Percentiles rank a stretch among this genome's conserved stretches.
Evolutionary conservation across 139 green algal species (phyloP).

Genomic region (Closterium sp.): DNA sequence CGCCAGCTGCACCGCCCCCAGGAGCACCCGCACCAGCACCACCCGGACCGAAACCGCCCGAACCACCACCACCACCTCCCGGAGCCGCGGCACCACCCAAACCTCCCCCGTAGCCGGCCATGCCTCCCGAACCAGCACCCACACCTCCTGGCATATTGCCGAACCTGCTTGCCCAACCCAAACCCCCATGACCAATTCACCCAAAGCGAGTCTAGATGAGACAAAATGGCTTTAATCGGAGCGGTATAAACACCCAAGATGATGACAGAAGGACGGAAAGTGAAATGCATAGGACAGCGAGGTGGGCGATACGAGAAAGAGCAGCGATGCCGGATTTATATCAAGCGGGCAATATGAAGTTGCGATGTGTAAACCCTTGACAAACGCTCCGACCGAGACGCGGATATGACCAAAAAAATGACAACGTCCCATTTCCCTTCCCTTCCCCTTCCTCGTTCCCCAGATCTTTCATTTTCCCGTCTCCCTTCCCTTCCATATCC

Average conservation of each 20-base stretch:
- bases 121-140: not conserved
- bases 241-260: not conserved
- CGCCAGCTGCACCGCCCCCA: not conserved
- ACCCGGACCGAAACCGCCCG: not conserved
- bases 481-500: not conserved
- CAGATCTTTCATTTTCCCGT: not conserved
- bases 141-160: not conserved
- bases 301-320: no score
- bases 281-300: no score
- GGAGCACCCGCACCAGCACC: not conserved
- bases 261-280: no score
- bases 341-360: no score
- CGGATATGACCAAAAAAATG: no score
- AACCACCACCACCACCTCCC: not conserved
- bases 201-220: not conserved
- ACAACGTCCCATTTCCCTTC: not conserved
- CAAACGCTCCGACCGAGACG: not conserved
- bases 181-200: not conserved
- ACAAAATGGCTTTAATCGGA: no score
- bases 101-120: not conserved
- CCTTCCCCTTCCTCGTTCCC: not conserved
- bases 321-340: no score
- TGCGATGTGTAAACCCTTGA: not conserved
- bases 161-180: not conserved
- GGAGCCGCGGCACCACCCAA: not conserved